Percentiles rank a stretch among this genome's conserved stretches.
These are phyloP conservation scores for Polytolypa hystricis DNA, from an alignment of 2,329 filamentous ascomycete genomes.

Conservation along the genomic window DNA sequence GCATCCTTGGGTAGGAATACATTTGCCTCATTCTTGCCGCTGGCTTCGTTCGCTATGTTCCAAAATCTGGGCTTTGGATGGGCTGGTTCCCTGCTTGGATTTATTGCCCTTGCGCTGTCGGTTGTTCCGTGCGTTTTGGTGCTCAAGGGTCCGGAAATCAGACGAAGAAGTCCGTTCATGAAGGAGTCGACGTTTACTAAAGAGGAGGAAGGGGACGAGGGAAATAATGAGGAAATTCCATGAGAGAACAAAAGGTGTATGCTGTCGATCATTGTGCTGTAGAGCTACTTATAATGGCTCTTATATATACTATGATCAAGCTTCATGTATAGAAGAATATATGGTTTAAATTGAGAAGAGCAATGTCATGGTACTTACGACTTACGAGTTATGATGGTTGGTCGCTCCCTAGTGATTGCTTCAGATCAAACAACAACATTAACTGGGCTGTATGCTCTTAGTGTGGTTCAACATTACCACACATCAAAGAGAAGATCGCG, in stretches of 20 bases:
- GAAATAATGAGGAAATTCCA: too few species aligned
- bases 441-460: too few species aligned
- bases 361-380: too few species aligned
- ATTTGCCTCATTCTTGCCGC: slow-evolving; percentile 37
- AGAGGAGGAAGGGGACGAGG: too few species aligned
- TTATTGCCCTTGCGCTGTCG: slow-evolving; percentile 29
- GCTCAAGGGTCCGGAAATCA: slow-evolving; percentile 31
- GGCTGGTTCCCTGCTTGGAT: slow-evolving; percentile 34
- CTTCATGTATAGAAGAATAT: not conserved
- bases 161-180: slow-evolving; percentile 18
- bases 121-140: slow-evolving; percentile 33
- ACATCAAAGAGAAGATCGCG: too few species aligned
- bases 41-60: slow-evolving; percentile 33
- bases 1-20: slow-evolving; percentile 35
- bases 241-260: not conserved
- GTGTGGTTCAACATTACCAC: too few species aligned
- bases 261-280: not conserved
- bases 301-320: not conserved
- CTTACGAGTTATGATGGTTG: too few species aligned
- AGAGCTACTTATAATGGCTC: not conserved
- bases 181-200: not conserved
- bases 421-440: too few species aligned
- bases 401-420: too few species aligned
- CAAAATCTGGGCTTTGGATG: slow-evolving; percentile 31
- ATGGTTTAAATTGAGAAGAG: too few species aligned